phyloP scores from a whole-genome alignment of 306 rosid genomes.

The Dalbergia cultrata region DNA sequence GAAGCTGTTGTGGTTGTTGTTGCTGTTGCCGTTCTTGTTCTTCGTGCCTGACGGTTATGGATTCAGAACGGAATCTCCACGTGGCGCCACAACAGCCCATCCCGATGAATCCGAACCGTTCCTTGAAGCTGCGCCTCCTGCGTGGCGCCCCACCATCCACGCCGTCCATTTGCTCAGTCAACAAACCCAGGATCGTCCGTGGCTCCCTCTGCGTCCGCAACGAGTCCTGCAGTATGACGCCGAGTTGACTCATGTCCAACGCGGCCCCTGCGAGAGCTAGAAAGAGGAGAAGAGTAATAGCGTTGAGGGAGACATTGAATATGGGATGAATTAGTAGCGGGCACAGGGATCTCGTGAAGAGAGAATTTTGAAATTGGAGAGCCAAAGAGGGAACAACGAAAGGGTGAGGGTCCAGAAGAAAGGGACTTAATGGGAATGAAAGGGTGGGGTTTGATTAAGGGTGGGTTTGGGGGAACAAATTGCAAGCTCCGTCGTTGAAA shows the following conservation, averaged over 20 bases:
- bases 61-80: conserved; percentile 61
- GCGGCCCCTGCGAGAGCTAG: conserved; percentile 16
- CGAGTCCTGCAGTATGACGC: conserved; percentile 76
- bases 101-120: conserved; percentile 74
- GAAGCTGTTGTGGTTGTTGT: conserved; percentile 6
- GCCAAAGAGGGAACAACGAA: conserved; percentile 20
- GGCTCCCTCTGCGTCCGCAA: conserved; percentile 56
- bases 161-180: conserved; percentile 75
- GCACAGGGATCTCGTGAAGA: conserved; percentile 76
- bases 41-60: conserved; percentile 31
- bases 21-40: conserved; percentile 39
- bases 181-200: conserved; percentile 70
- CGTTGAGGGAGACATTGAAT: conserved; percentile 10
- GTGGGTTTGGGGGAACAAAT: conserved; percentile 9
- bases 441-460: conserved; percentile 27
- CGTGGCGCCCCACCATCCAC: conserved; percentile 50
- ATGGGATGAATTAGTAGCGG: conserved; percentile 15
- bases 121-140: conserved; percentile 68
- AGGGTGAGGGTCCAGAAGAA: conserved; percentile 23
- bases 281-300: background rate
- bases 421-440: conserved; percentile 27
- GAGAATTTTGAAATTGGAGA: conserved; percentile 47
- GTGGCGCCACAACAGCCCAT: conserved; percentile 84
- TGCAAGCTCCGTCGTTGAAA: conserved; percentile 44
- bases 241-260: conserved; percentile 73